Evolutionary conservation across 805 yeast genomes (phyloP), one percentile per base, ranked within the genome.

Genomic region (Zygoascus flipseniorum): DNA sequence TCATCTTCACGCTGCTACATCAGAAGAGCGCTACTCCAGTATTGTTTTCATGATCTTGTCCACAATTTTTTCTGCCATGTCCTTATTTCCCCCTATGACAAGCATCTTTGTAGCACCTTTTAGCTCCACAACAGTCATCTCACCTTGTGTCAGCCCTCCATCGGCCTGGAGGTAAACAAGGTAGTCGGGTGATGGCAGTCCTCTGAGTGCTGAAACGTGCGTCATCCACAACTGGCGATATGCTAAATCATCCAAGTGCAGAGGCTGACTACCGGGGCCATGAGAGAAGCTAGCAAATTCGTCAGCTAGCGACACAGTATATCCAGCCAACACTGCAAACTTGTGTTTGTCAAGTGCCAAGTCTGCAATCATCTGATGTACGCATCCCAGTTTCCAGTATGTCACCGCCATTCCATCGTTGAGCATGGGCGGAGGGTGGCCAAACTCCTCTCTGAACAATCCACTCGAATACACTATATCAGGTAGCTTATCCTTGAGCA

Each of bases 111-210:
- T 16, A 23, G 55, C 41, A 14, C 54, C 56, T 31, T 52, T 32
- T 28, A 60, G 51, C 41, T 56, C 62, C 2, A 56, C 59, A 8
- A 58, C 60, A 1, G 63, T 50, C 13, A 56, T 52, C 47, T 60
- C 63, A 42, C 53, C 55, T 47, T 57, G 59, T 8, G 58, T 48
- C 3, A 51, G 39, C 18, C 49, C 50, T 5, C 56, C 54, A 32
- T 51, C 51, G 1, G 59, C 52, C 43, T 59, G 61, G 16, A 59
- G 46, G 26, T 50, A 61, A 19, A 62, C 58, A 18, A 61, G 37
- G 32, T 45, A 58, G 49, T 62, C 64, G 2, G 65, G 65, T 1
- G 54, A 57, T 6, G 61, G 63, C 16, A 62, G 53, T 1, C 64
- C 64, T 32, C 62, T 47, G 47, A 62, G 51, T 8, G 58, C 20